Conservation (phyloP, 352 stramenopile genomes). For the Phytopythium oedochilum region DNA sequence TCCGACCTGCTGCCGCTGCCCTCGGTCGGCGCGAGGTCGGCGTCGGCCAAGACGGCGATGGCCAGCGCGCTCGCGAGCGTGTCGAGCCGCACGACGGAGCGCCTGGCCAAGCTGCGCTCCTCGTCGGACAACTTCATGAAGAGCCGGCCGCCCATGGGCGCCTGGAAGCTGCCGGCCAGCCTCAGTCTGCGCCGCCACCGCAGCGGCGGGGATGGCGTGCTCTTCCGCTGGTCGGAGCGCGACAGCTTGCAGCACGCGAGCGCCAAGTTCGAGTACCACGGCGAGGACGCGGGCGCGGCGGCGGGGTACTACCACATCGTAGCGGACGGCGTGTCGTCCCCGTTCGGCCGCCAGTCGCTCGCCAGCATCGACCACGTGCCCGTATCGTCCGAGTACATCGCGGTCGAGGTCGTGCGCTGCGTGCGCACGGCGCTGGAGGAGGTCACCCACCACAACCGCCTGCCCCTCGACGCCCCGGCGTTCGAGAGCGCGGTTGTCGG, state of each 20-base stretch:
- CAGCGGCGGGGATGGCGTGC: slow-evolving; percentile 9
- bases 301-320: slow-evolving; percentile 74
- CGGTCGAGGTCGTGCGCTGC: slow-evolving; percentile 41
- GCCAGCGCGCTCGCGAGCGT: slow-evolving; percentile 40
- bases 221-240: slow-evolving; percentile 25
- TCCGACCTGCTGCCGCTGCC: slow-evolving; percentile 36
- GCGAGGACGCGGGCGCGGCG: slow-evolving; percentile 61
- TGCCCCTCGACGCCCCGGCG: slow-evolving; percentile 21
- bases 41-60: slow-evolving; percentile 25
- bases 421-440: slow-evolving; percentile 48
- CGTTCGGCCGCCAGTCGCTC: slow-evolving; percentile 38
- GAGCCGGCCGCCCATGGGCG: neutral
- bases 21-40: slow-evolving; percentile 14
- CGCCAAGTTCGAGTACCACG: slow-evolving; percentile 43
- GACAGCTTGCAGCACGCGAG: slow-evolving; percentile 38
- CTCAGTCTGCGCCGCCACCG: slow-evolving; percentile 16
- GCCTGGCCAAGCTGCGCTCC: slow-evolving; percentile 34
- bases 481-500: slow-evolving; percentile 56
- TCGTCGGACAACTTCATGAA: slow-evolving; percentile 38
- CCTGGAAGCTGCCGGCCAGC: slow-evolving; percentile 21
- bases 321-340: slow-evolving; percentile 66
- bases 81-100: slow-evolving; percentile 25
- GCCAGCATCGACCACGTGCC: slow-evolving; percentile 15
- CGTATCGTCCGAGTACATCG: slow-evolving; percentile 58
- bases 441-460: slow-evolving; percentile 45